phyloP scores from a whole-genome alignment of 192 early-diverging fungal species.

The Phlyctochytrium bullatum region DNA sequence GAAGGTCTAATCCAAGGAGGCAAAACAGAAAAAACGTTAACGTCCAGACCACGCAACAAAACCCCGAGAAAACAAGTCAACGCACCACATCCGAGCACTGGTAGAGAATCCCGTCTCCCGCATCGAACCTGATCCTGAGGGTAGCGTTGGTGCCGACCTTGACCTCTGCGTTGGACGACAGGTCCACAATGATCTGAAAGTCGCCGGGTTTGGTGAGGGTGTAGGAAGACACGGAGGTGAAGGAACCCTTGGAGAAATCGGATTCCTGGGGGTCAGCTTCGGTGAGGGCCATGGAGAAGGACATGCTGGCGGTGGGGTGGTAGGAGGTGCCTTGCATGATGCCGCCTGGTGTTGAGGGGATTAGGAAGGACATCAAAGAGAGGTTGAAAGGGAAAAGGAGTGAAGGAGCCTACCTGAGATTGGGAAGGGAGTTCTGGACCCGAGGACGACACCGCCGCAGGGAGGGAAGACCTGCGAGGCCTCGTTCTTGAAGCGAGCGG shows the following conservation, averaged over 20 bases:
- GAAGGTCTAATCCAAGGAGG: too few relatives aligned
- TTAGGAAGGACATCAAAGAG: too few relatives aligned
- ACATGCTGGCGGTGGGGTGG: background rate
- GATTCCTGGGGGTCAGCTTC: background rate
- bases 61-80: background rate
- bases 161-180: background rate
- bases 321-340: background rate
- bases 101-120: constrained; percentile 3
- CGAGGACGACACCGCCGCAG: background rate
- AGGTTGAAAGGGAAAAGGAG: too few relatives aligned
- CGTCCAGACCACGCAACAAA: too few relatives aligned
- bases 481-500: background rate
- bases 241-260: background rate
- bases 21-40: too few relatives aligned
- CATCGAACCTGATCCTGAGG: constrained; percentile 4
- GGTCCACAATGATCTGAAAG: background rate
- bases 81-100: constrained; percentile 12
- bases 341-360: too few relatives aligned
- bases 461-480: background rate
- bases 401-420: constrained; percentile 3
- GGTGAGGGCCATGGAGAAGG: background rate
- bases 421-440: background rate
- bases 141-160: constrained; percentile 5
- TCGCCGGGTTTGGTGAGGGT: background rate
- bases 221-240: background rate